phyloP scores from a whole-genome alignment of 495 filamentous ascomycete species.

The Xylaria scruposa region DNA sequence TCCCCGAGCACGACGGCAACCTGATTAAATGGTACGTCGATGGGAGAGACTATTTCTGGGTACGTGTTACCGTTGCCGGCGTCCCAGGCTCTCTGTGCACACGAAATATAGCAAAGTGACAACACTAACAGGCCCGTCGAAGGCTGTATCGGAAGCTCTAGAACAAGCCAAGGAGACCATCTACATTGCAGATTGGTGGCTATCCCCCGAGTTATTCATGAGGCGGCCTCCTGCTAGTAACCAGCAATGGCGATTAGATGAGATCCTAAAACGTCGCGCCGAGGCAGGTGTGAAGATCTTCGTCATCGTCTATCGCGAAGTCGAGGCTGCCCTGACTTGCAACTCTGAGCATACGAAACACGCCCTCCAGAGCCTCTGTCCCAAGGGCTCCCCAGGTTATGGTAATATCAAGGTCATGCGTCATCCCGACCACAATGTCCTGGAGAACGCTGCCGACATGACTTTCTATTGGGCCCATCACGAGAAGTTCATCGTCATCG shows the following conservation, averaged over 20 bases:
- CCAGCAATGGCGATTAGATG: conserved; percentile 89
- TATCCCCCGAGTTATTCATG: conserved; percentile 91
- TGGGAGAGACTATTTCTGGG: conserved; percentile 90
- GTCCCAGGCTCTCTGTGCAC: neutral
- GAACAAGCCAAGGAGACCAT: conserved; percentile 90
- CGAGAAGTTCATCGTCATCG: conserved; percentile 94
- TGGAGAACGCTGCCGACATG: conserved; percentile 95
- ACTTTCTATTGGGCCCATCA: conserved; percentile 99
- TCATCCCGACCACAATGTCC: conserved; percentile 93
- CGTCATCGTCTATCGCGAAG: conserved; percentile 92
- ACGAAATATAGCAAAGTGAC: neutral
- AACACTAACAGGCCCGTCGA: neutral
- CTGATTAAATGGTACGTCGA: conserved; percentile 97
- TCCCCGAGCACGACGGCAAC: conserved; percentile 83
- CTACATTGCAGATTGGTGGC: conserved; percentile 97
- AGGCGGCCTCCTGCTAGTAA: conserved; percentile 79
- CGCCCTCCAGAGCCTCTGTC: conserved; percentile 79
- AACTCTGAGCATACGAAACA: conserved; percentile 94
- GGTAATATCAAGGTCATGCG: conserved; percentile 90
- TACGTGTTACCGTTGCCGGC: conserved; percentile 35
- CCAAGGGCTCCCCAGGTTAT: conserved; percentile 75
- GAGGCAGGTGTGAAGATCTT: conserved; percentile 95
- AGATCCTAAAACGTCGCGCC: conserved; percentile 82
- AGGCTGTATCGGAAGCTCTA: conserved; percentile 82
- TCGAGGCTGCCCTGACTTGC: conserved; percentile 82